Conservation (phyloP, 108 stramenopile genomes). For the Pinguiococcus pyrenoidosus region DNA sequence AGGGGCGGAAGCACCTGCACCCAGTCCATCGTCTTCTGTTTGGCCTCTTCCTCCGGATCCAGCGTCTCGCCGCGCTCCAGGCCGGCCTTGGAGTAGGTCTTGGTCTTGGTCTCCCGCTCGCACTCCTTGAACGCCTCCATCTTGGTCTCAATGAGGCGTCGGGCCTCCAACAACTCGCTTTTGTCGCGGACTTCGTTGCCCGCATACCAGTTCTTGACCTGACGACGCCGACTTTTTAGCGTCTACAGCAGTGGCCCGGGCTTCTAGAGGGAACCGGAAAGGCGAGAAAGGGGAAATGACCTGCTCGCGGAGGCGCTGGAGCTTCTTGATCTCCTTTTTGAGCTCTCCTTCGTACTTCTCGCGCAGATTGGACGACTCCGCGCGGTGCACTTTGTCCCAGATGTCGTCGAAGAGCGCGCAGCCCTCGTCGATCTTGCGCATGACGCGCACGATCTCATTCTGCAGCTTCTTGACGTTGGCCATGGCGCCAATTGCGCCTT, state of each 20-base stretch:
- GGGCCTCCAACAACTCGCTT: conserved; percentile 45
- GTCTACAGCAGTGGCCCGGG: too few species aligned
- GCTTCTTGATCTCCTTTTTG: conserved; percentile 98
- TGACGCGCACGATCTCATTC: conserved; percentile 36
- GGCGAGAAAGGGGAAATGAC: too few species aligned
- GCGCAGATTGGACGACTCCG: conserved; percentile 86
- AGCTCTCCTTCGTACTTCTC: conserved; percentile 96
- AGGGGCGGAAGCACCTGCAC: too few species aligned
- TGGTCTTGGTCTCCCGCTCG: conserved; percentile 98
- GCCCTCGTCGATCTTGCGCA: conserved; percentile 80
- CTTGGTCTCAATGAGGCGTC: conserved; percentile 78
- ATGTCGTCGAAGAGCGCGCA: conserved; percentile 92
- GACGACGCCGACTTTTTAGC: too few species aligned
- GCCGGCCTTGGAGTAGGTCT: conserved; percentile 93
- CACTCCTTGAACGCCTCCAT: conserved; percentile 99
- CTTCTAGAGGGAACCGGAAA: too few species aligned
- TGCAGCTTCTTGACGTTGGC: too few species aligned
- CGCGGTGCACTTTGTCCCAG: conserved; percentile 89
- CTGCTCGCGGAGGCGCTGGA: too few species aligned
- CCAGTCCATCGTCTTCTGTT: too few species aligned
- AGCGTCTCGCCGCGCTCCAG: conserved; percentile 53
- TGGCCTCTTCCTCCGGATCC: conserved; percentile 23
- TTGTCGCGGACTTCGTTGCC: conserved; percentile 96
- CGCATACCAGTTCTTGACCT: conserved; percentile 94
- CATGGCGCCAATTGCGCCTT: too few species aligned